A percentile compares a stretch with the other conserved stretches of the same genome.
These are phyloP conservation scores for Tremellales sp. DNA, from an alignment of 1,284 basidiomycete species.

Conservation along the genomic window DNA sequence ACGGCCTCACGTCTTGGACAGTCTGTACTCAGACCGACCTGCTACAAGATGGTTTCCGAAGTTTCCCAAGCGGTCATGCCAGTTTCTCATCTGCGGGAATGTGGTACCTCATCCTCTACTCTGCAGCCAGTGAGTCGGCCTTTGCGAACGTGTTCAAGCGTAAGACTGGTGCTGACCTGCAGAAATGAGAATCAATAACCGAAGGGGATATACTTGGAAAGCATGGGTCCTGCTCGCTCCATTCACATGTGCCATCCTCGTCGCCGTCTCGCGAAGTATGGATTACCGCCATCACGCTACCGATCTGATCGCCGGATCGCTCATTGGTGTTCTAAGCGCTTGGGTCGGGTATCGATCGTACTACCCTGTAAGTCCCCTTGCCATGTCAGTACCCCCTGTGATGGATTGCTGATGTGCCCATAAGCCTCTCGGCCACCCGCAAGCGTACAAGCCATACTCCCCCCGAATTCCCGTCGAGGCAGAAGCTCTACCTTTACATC, in stretches of 20 bases:
- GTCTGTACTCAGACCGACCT: slow-evolving; percentile 75
- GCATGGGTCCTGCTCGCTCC: slow-evolving; percentile 80
- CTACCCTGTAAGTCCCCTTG: slow-evolving; percentile 35
- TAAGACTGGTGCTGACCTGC: slow-evolving; percentile 54
- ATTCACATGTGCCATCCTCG: slow-evolving; percentile 70
- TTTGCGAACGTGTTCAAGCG: background rate
- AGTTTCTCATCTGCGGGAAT: slow-evolving; percentile 53
- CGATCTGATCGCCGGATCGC: slow-evolving; percentile 41
- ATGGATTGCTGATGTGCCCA: background rate
- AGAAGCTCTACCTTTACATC: slow-evolving; percentile 4
- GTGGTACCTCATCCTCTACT: slow-evolving; percentile 53
- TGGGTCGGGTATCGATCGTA: slow-evolving; percentile 47
- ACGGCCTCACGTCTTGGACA: slow-evolving; percentile 66
- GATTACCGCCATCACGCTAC: slow-evolving; percentile 46
- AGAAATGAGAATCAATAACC: slow-evolving; percentile 84
- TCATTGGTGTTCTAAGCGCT: slow-evolving; percentile 33
- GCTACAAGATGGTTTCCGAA: slow-evolving; percentile 80
- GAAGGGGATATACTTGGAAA: slow-evolving; percentile 73
- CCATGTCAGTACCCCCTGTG: background rate
- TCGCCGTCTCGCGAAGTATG: slow-evolving; percentile 82
- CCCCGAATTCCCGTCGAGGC: slow-evolving; percentile 34
- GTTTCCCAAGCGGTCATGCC: slow-evolving; percentile 89
- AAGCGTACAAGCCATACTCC: slow-evolving; percentile 38
- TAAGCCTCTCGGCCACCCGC: slow-evolving; percentile 26
- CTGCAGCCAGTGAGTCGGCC: slow-evolving; percentile 36